Conservation (phyloP, 2,329 filamentous ascomycete genomes). For the Monosporascus sp. region DNA sequence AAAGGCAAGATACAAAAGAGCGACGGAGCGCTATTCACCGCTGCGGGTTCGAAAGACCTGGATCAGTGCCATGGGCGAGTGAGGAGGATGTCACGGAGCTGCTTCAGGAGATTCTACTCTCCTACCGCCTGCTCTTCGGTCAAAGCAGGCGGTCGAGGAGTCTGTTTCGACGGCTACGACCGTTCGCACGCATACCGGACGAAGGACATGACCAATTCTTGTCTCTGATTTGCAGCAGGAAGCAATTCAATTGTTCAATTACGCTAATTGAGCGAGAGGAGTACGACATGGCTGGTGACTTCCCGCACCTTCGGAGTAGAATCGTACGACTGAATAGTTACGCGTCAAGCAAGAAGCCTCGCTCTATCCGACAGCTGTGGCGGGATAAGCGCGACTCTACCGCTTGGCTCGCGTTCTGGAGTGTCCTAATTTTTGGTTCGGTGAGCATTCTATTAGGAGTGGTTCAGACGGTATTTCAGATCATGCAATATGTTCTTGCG, state of each 20-base stretch:
- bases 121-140: conserved; percentile 18
- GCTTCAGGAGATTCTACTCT: conserved; percentile 14
- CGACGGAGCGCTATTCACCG: conserved; percentile 1
- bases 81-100: conserved; percentile 11
- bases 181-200: conserved; percentile 4
- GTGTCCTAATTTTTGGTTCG: conserved; percentile 12
- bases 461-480: conserved; percentile 16
- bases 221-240: conserved; percentile 4
- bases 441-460: conserved; percentile 13
- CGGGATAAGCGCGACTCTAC: conserved; percentile 17
- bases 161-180: conserved; percentile 11
- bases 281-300: conserved; percentile 12
- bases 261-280: conserved; percentile 5
- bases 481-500: conserved; percentile 9
- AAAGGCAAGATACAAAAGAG: neutral
- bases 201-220: conserved; percentile 5
- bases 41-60: neutral
- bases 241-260: neutral
- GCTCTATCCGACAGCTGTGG: conserved; percentile 12
- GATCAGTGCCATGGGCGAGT: conserved; percentile 7
- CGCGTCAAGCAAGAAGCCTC: conserved; percentile 6
- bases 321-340: conserved; percentile 6
- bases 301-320: conserved; percentile 9
- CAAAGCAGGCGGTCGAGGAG: conserved; percentile 11
- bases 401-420: conserved; percentile 18